Conservation (phyloP, 148 eudicot species). For the Dianthus caryophyllus region DNA sequence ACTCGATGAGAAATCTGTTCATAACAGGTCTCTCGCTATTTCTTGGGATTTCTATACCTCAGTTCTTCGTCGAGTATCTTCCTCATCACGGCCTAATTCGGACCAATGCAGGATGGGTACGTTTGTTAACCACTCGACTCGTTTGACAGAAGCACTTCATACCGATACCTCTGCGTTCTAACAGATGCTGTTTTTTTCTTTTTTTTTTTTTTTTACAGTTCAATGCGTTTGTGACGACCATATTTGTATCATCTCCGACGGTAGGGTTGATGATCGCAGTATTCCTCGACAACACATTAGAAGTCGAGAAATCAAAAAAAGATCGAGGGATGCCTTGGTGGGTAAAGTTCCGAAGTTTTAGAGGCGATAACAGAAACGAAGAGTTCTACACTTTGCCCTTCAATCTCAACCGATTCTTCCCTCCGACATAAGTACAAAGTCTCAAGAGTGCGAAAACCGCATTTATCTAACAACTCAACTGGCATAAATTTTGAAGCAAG, state of each 20-base stretch:
- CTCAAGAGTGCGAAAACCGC: not conserved
- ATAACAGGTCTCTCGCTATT: conserved; percentile 92
- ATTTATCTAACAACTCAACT: conserved; percentile 17
- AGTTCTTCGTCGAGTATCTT: conserved; percentile 63
- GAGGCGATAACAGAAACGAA: conserved; percentile 93
- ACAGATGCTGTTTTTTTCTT: not conserved
- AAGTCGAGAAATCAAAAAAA: conserved; percentile 85
- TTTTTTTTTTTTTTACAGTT: conserved; percentile 53
- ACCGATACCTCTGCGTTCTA: too few species aligned
- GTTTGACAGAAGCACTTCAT: too few species aligned
- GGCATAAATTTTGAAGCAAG: conserved; percentile 21
- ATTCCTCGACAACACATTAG: conserved; percentile 89
- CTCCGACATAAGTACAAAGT: conserved; percentile 64
- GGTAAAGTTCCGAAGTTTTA: conserved; percentile 91
- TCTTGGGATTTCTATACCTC: conserved; percentile 95
- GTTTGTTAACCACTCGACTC: conserved; percentile 2
- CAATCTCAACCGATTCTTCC: conserved; percentile 96
- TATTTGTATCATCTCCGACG: conserved; percentile 85
- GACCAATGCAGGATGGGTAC: conserved; percentile 96
- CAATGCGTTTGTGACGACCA: conserved; percentile 80
- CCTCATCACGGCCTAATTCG: conserved; percentile 75
- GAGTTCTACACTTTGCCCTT: conserved; percentile 97
- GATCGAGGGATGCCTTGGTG: conserved; percentile 99
- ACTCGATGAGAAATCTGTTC: conserved; percentile 92
- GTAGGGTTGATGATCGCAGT: conserved; percentile 85